Evolutionary conservation across 2,329 filamentous ascomycete genomes (phyloP).

Genomic region (Akanthomyces dipterigenus): DNA sequence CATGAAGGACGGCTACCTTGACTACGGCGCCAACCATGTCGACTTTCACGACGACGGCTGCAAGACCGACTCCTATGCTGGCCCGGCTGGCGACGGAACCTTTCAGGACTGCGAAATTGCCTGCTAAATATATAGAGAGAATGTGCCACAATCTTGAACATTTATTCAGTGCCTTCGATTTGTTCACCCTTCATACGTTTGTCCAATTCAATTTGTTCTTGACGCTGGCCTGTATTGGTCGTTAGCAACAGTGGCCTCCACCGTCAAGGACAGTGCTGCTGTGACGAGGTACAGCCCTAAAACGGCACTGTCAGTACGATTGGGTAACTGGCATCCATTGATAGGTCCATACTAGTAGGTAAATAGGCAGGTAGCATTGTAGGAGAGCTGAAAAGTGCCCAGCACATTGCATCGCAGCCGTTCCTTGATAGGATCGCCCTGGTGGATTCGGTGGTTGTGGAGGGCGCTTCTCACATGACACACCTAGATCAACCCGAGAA

Average conservation of each 20-base stretch:
- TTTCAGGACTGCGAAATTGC: not conserved
- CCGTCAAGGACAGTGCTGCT: too few species aligned
- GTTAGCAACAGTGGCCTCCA: too few species aligned
- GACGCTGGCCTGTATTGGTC: too few species aligned
- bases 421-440: not conserved
- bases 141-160: not conserved
- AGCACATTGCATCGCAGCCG: not conserved
- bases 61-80: conserved; percentile 3
- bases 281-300: too few species aligned
- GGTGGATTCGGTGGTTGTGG: not conserved
- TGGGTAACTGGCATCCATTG: too few species aligned
- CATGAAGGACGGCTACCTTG: conserved; percentile 9
- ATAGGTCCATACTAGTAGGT: too few species aligned
- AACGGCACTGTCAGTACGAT: too few species aligned
- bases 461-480: not conserved
- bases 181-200: too few species aligned
- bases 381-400: not conserved
- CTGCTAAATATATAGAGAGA: not conserved
- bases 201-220: too few species aligned
- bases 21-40: conserved; percentile 8
- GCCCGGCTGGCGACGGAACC: not conserved
- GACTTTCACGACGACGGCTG: conserved; percentile 10
- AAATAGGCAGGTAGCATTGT: too few species aligned
- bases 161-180: too few species aligned
- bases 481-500: not conserved